Base-by-base conservation (phyloP, 371 early-diverging fungal genomes). In the Modicella reniformis region DNA sequence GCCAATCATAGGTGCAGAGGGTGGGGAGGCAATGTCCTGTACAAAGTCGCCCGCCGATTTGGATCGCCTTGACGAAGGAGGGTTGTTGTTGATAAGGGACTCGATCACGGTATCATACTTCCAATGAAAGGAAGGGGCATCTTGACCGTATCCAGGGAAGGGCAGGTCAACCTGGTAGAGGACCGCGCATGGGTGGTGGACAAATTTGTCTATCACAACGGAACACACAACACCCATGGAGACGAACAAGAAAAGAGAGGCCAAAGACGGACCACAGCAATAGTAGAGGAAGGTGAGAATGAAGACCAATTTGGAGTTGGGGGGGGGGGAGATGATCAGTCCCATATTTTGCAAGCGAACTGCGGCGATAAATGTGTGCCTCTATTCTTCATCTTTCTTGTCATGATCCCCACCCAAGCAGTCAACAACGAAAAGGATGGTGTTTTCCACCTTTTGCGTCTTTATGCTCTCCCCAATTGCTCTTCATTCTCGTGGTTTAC, bases 91-190 rank as follows among this genome's bases (percentile, higher is more conserved):
- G 69, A 81, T 68, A 48, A 70, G 41, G 44, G 70, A 64, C 34
- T 81, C 81, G 54, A 81, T 66, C 52, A 74, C 58, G 30, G 81
- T 57, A 21, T 81, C 81, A 44, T 81, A 79, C 65, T 77, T 69
- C 72, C 77, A 81, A 54, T 81, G 81, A 48, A 81, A 81, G n/a
- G 74, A 50, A 9, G 81, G 71, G 1, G 72, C 70, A 26, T 79
- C 75, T 26, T 62, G 75, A 25, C 59, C 71, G 12, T 77, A 81
- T 9, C 81, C 81, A n/a, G 81, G 81, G 55, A 74, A 79, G 23
- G 70, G 65, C 56, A 81, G 33, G 40, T 81, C 81, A 25, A 62
- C 67, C 49, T 73, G 74, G 70, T 81, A 77, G 29, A 81, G 68
- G 49, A 79, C 72, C 21, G 81, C 81, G 32, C 66, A 72, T 4